Conservation (phyloP, 164 flowering plant genomes). For the Amborella trichopoda region DNA sequence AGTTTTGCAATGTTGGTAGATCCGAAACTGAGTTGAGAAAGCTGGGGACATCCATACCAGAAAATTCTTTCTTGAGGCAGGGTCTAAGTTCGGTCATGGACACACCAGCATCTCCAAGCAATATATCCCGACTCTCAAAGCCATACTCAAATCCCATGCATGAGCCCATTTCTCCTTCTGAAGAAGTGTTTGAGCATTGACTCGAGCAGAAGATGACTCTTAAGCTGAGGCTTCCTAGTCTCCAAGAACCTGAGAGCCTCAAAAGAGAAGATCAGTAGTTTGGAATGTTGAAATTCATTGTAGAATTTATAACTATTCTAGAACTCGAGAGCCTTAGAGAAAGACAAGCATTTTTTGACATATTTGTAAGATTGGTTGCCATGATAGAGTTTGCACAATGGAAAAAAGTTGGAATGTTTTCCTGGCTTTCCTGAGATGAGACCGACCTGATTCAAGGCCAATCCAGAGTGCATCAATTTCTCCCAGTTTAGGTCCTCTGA, state of each 20-base stretch:
- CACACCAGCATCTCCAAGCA: conserved; percentile 53
- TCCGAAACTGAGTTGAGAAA: too few relatives aligned
- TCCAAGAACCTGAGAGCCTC: conserved; percentile 65
- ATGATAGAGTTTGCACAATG: too few relatives aligned
- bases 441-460: conserved; percentile 70
- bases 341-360: too few relatives aligned
- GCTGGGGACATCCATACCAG: conserved; percentile 17
- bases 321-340: neutral
- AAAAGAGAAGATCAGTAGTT: neutral
- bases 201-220: conserved; percentile 12
- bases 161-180: conserved; percentile 9
- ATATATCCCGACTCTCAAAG: conserved; percentile 43
- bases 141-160: conserved; percentile 25
- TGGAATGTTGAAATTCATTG: neutral
- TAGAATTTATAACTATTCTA: neutral
- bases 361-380: neutral
- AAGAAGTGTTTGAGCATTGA: conserved; percentile 8
- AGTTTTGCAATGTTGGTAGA: conserved; percentile 4
- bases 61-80: conserved; percentile 22
- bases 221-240: conserved; percentile 51
- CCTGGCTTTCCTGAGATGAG: conserved; percentile 1
- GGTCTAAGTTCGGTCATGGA: conserved; percentile 82
- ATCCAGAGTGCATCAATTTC: conserved; percentile 67
- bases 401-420: too few relatives aligned
- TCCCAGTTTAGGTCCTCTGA: conserved; percentile 54